phyloP scores from a whole-genome alignment of 306 rosid genomes.

The Lathyrus oleraceus region DNA sequence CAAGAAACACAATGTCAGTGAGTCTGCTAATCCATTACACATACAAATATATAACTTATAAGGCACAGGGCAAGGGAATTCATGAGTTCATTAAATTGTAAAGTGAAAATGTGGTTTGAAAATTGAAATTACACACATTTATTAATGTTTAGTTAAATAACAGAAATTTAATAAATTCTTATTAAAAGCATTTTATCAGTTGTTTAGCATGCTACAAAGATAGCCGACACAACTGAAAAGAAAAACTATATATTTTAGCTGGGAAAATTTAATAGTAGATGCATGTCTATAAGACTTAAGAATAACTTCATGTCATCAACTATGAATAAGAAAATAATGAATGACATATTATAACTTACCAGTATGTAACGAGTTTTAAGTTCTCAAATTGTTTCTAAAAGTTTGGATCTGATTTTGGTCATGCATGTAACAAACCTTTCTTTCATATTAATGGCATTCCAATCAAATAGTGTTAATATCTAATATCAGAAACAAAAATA shows the following conservation, averaged over 20 bases:
- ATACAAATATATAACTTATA: conserved; percentile 14
- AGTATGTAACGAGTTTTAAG: conserved; percentile 13
- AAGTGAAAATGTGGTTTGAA: conserved; percentile 5
- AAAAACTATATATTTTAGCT: neutral
- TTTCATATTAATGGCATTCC: conserved; percentile 7
- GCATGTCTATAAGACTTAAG: neutral
- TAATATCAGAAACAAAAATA: conserved; percentile 29
- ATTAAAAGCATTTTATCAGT: conserved; percentile 13
- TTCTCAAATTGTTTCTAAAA: conserved; percentile 29
- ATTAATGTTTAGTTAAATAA: neutral
- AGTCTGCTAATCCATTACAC: conserved; percentile 11
- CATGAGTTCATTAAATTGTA: conserved; percentile 5
- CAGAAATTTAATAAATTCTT: neutral
- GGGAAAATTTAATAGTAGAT: conserved; percentile 18
- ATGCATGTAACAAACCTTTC: conserved; percentile 19
- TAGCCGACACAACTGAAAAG: neutral
- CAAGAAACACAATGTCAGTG: conserved; percentile 43
- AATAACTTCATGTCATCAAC: conserved; percentile 23
- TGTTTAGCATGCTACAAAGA: conserved; percentile 20
- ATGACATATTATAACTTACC: neutral
- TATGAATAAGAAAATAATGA: conserved; percentile 7
- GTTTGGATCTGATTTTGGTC: conserved; percentile 14
- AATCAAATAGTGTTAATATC: conserved; percentile 15
- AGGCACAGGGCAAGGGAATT: conserved; percentile 4
- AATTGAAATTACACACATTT: conserved; percentile 18